phyloP scores from a whole-genome alignment of 2,329 filamentous ascomycete genomes.

The Exophiala xenobiotica region DNA sequence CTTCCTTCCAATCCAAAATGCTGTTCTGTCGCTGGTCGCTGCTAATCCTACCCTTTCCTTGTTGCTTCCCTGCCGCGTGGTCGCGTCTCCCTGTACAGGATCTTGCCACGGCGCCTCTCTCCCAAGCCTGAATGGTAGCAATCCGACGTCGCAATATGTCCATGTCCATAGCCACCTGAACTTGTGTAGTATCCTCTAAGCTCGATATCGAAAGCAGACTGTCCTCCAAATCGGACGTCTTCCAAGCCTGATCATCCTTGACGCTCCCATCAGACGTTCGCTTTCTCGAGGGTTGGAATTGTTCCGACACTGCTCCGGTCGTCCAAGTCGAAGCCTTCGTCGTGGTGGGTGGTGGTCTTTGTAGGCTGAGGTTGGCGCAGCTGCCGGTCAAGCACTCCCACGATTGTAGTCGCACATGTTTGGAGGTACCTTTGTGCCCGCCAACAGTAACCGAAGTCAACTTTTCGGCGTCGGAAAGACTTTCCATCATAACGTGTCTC shows the following conservation, averaged over 20 bases:
- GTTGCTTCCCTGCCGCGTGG: neutral
- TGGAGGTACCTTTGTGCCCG: neutral
- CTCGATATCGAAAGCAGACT: neutral
- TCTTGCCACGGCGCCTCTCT: neutral
- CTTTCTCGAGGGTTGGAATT: no score
- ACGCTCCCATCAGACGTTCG: slow-evolving; percentile 12
- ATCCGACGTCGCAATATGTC: slow-evolving; percentile 13
- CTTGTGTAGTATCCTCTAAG: neutral
- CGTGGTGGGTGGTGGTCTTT: no score
- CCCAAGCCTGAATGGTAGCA: slow-evolving; percentile 4
- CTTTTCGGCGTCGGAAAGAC: no score
- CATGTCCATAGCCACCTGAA: slow-evolving; percentile 5
- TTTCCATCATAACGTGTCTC: no score
- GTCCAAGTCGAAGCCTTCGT: no score
- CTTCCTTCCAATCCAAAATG: neutral
- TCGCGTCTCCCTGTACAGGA: neutral
- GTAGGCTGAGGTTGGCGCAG: neutral
- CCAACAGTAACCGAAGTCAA: no score
- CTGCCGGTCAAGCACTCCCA: neutral
- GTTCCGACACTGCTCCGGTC: no score
- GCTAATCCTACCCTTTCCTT: neutral
- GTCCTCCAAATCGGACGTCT: neutral
- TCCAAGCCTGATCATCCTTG: slow-evolving; percentile 5
- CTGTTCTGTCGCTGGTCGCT: no score
- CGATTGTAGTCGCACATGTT: slow-evolving; percentile 1